Evolutionary conservation across 176 grass and related monocot species (phyloP).

Genomic region (Secale cereale): DNA sequence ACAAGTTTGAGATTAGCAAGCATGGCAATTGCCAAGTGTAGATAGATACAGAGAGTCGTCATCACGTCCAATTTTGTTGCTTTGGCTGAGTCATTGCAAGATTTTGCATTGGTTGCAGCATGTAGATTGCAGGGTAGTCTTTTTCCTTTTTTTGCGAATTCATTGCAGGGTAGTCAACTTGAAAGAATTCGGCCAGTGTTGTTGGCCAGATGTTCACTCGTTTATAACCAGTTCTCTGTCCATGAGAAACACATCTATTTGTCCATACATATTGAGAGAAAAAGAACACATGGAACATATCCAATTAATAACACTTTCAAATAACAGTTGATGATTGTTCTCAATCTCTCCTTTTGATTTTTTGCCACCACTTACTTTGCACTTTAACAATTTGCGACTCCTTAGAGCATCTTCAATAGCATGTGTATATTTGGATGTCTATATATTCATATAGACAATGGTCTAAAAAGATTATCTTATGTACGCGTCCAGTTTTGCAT

Average conservation of each 20-base stretch:
- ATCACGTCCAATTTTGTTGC: constrained; percentile 5
- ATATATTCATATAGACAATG: no score
- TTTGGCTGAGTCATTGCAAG: background rate
- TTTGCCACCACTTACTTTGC: no score
- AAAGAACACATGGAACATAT: background rate
- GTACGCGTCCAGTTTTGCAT: no score
- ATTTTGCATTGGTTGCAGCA: background rate
- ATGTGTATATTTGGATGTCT: no score
- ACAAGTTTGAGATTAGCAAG: background rate
- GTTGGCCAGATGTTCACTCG: background rate
- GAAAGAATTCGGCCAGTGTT: background rate
- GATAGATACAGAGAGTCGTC: background rate
- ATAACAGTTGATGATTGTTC: background rate
- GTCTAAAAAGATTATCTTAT: no score
- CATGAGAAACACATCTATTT: background rate
- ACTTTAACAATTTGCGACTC: no score
- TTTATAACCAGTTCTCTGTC: background rate
- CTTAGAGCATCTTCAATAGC: no score
- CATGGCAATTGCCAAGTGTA: background rate
- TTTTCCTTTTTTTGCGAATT: no score
- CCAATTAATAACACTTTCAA: background rate
- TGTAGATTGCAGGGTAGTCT: background rate
- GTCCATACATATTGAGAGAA: no score
- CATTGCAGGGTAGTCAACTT: background rate
- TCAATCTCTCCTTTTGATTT: background rate